Evolutionary conservation across 345 rosid species (phyloP).

Genomic region (Ricinus communis): DNA sequence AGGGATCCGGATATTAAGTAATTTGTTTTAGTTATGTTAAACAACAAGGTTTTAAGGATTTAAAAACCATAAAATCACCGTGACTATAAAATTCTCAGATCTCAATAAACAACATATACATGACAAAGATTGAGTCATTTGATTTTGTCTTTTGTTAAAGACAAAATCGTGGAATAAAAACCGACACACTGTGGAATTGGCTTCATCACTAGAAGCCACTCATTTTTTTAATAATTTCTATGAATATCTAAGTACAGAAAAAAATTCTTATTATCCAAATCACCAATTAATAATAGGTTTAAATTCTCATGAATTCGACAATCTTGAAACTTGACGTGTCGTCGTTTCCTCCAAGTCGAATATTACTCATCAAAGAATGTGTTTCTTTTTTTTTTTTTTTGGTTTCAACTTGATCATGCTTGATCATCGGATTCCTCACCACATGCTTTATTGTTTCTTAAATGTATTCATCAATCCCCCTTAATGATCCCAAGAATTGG

Average conservation of each 20-base stretch:
- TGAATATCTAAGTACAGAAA: not conserved
- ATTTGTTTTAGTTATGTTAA: too few relatives aligned
- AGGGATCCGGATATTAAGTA: too few relatives aligned
- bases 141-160: constrained; percentile 11
- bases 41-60: too few relatives aligned
- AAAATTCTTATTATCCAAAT: constrained; percentile 10
- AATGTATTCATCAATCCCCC: not conserved
- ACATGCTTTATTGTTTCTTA: constrained; percentile 30
- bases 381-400: constrained; percentile 14
- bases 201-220: constrained; percentile 7
- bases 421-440: constrained; percentile 47
- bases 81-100: not conserved
- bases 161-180: constrained; percentile 19
- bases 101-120: not conserved
- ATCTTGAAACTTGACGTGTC: constrained; percentile 32
- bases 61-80: not conserved
- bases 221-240: not conserved
- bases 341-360: constrained; percentile 31
- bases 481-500: constrained; percentile 30
- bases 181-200: constrained; percentile 20
- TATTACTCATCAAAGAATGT: constrained; percentile 40
- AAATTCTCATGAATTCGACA: constrained; percentile 16
- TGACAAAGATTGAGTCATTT: constrained; percentile 8
- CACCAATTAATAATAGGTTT: constrained; percentile 4
- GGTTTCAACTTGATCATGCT: constrained; percentile 32